phyloP scores from a whole-genome alignment of 202 grass and related monocot genomes.

The Panicum virgatum region DNA sequence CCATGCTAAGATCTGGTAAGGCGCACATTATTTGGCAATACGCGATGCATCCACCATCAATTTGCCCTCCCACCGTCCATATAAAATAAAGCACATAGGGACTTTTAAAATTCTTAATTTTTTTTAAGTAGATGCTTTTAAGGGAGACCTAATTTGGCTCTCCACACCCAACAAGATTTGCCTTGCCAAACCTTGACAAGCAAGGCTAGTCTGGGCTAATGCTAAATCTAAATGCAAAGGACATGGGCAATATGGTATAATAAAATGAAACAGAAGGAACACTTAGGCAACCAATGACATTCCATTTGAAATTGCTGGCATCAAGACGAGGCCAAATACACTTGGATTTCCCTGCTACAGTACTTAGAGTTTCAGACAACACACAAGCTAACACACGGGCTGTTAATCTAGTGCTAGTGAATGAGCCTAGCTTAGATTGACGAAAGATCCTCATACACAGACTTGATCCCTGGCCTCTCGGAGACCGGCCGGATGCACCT shows the following conservation, averaged over 20 bases:
- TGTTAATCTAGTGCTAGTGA: conserved; percentile 43
- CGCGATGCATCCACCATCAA: no score
- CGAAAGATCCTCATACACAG: conserved; percentile 95
- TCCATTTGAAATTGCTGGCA: conserved; percentile 52
- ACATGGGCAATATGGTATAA: background rate
- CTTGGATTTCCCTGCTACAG: conserved; percentile 28
- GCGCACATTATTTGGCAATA: no score
- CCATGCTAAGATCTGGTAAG: no score
- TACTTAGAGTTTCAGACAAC: conserved; percentile 37
- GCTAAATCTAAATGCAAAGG: background rate
- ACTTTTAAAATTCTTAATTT: no score
- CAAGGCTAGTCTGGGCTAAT: background rate
- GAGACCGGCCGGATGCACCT: conserved; percentile 83
- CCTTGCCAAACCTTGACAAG: background rate
- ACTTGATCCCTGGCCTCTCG: conserved; percentile 90
- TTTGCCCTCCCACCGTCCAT: no score
- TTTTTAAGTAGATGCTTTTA: background rate
- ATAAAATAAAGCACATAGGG: no score
- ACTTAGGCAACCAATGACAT: conserved; percentile 27
- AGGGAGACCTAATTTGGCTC: background rate
- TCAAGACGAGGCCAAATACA: conserved; percentile 65
- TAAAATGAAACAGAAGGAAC: background rate
- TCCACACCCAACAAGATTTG: background rate
- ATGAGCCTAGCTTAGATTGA: conserved; percentile 63
- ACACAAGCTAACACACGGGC: conserved; percentile 32